Conservation (phyloP, 2,329 filamentous ascomycete genomes). For the Pseudogymnoascus sp. region DNA sequence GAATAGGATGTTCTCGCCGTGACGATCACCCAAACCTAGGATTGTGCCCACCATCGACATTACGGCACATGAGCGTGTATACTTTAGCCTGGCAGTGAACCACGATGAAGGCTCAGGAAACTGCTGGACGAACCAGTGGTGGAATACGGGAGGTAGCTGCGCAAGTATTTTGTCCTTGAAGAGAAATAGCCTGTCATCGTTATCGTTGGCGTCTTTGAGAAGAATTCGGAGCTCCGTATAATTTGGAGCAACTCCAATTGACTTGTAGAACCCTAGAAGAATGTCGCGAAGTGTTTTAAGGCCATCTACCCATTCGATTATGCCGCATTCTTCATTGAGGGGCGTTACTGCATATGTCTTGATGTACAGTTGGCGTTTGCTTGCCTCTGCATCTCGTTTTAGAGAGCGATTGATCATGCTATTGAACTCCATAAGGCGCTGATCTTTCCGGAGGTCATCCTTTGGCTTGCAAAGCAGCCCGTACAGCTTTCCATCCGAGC, state of each 20-base stretch:
- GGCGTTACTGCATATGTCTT: constrained; percentile 96
- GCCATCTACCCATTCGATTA: constrained; percentile 98
- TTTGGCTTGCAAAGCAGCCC: constrained; percentile 95
- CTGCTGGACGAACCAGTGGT: constrained; percentile 91
- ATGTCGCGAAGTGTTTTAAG: constrained; percentile 92
- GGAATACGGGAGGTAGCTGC: constrained; percentile 73
- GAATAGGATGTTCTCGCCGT: constrained; percentile 93
- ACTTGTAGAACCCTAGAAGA: constrained; percentile 66
- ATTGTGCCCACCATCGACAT: constrained; percentile 99
- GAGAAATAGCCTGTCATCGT: constrained; percentile 52
- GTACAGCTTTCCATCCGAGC: constrained; percentile 82
- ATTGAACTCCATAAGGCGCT: constrained; percentile 98
- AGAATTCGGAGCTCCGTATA: constrained; percentile 56
- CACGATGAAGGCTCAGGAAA: constrained; percentile 89
- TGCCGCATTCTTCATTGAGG: constrained; percentile 92
- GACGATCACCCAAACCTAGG: constrained; percentile 83
- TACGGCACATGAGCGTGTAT: constrained; percentile 88
- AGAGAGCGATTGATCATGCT: constrained; percentile 93
- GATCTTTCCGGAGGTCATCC: constrained; percentile 93
- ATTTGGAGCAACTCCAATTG: constrained; percentile 61
- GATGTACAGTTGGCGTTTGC: constrained; percentile 84
- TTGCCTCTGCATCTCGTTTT: constrained; percentile 84
- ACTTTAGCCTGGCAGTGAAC: constrained; percentile 81
- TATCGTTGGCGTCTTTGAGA: constrained; percentile 54
- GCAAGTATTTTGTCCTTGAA: constrained; percentile 60